Evolutionary conservation across 208 protist genomes (phyloP).

Genomic region (Kentomonas sorsogonicus): DNA sequence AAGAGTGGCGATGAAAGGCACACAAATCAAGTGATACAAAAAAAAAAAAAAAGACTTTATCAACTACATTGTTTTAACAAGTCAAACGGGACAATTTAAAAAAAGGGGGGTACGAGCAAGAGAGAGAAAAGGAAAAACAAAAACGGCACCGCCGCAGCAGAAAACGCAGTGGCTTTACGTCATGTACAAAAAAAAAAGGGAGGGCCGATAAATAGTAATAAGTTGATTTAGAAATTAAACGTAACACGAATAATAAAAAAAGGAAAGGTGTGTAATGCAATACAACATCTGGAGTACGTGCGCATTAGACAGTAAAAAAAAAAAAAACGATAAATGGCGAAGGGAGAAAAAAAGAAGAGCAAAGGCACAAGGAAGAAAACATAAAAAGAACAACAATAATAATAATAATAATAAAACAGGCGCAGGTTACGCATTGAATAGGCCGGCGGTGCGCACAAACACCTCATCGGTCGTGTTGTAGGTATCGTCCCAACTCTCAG

Average conservation of each 20-base stretch:
- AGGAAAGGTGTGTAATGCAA: background rate
- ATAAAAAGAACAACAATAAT: background rate
- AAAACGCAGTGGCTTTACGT: background rate
- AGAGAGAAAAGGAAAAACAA: slow-evolving; percentile 13
- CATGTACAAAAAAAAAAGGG: slow-evolving; percentile 10
- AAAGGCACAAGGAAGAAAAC: slow-evolving; percentile 6
- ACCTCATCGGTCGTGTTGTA: no score
- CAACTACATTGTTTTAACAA: background rate
- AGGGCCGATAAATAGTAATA: slow-evolving; percentile 9
- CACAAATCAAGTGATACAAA: background rate
- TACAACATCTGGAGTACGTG: no score
- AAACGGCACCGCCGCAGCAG: background rate
- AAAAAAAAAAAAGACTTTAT: background rate
- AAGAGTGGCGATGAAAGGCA: background rate
- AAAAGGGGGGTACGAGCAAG: slow-evolving; percentile 5
- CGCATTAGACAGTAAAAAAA: no score
- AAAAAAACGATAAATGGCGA: slow-evolving; percentile 2
- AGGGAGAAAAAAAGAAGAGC: slow-evolving; percentile 9
- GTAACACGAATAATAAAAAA: no score
- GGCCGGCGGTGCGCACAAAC: no score
- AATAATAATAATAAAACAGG: background rate
- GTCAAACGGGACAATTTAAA: background rate
- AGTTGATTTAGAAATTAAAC: slow-evolving; percentile 1
- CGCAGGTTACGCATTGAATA: background rate
- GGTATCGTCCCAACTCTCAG: no score